Evolutionary conservation across 805 yeast genomes (phyloP), one percentile per base, ranked within the genome.

Genomic region (Wickerhamiella australiensis): DNA sequence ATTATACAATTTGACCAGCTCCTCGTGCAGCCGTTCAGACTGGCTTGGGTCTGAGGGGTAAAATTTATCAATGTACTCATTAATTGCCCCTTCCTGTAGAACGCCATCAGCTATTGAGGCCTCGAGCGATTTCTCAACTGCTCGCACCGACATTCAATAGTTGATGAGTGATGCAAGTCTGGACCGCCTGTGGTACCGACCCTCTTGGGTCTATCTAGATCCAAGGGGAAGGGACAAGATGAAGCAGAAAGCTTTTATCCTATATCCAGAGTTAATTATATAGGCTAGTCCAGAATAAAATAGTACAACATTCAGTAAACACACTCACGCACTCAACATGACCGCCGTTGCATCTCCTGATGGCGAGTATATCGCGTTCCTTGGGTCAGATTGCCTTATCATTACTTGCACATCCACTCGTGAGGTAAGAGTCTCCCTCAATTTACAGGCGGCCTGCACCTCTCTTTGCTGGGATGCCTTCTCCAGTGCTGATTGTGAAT

Each of bases 11-110:
- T 55, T 47, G 15, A 52, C 51, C 27, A 68, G 61, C 41, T 61
- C 63, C 6, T 68, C 72, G 45, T 67, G 68, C 9, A 68, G 59
- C 50, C 59, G 47, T 17, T 59, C 36, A 3, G 68, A 60, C 20
- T 57, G 59, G 12, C 42, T 18, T 13, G 50, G 7, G 12, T 61
- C 64, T 9, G 57, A 50, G 7, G 53, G 50, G 18, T 33, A 52
- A 18, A 50, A 33, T 18, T 52, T 52, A 25, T 53, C 52, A 38
- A 55, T 47, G 40, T 36, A 56, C 17, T 26, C 52, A 37, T 59
- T 56, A 17, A 55, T 50, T 7, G 35, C 29, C 3, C 27, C 41
- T 31, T 59, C 53, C 1, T 41, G 33, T 5, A 47, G 36, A 7
- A 37, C 31, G 23, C 54, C 52, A 17, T 53, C 56, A 9, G 35